These are phyloP conservation scores for Neodidymelliopsis sp. DNA, from an alignment of 2,329 filamentous ascomycete genomes.

Conservation along the genomic window DNA sequence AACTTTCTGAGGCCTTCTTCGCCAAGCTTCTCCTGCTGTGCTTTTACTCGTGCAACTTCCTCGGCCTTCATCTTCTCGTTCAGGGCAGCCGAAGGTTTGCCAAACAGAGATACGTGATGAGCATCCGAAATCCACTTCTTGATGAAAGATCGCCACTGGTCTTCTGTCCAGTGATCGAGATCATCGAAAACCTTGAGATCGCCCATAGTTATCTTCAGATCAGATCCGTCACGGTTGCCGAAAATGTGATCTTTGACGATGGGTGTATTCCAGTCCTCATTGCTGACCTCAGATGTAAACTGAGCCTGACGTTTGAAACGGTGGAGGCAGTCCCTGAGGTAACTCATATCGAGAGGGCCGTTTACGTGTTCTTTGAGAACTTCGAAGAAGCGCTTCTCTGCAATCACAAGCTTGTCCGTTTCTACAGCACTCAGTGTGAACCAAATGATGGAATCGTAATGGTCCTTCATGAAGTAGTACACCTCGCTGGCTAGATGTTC, in stretches of 20 bases:
- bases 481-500: conserved; percentile 91
- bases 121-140: conserved; percentile 86
- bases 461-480: conserved; percentile 77
- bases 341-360: conserved; percentile 86
- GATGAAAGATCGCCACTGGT: conserved; percentile 83
- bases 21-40: conserved; percentile 80
- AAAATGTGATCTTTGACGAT: conserved; percentile 95
- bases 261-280: conserved; percentile 80
- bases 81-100: conserved; percentile 81
- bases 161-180: conserved; percentile 80
- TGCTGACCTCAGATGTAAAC: conserved; percentile 81
- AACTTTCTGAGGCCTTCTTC: conserved; percentile 80
- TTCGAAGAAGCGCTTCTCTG: conserved; percentile 85
- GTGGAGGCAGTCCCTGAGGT: conserved; percentile 85
- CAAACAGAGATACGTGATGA: conserved; percentile 85
- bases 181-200: conserved; percentile 65
- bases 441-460: conserved; percentile 84
- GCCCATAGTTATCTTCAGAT: conserved; percentile 51
- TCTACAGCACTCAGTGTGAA: conserved; percentile 87
- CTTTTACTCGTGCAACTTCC: conserved; percentile 79
- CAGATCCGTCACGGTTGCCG: conserved; percentile 78
- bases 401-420: conserved; percentile 81
- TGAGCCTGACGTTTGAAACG: conserved; percentile 83
- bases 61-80: conserved; percentile 82
- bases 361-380: conserved; percentile 81